These are phyloP conservation scores for Bipolaris gigantea DNA, from an alignment of 2,329 filamentous ascomycete genomes.

Conservation along the genomic window DNA sequence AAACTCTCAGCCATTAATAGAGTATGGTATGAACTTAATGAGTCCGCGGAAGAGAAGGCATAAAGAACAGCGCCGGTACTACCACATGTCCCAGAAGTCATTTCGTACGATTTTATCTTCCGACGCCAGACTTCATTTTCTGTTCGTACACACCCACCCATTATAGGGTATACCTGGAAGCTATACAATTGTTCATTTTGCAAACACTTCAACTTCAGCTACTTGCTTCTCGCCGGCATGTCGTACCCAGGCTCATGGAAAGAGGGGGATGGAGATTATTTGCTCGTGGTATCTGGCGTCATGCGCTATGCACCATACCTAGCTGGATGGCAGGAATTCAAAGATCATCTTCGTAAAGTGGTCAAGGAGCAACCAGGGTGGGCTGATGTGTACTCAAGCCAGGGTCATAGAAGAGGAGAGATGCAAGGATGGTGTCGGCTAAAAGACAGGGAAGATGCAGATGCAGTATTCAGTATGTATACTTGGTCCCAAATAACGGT, in stretches of 20 bases:
- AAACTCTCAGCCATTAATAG: neutral
- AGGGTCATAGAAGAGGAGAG: slow-evolving; percentile 30
- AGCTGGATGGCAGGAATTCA: slow-evolving; percentile 43
- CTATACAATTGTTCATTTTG: neutral
- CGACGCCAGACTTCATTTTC: neutral
- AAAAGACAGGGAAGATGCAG: slow-evolving; percentile 39
- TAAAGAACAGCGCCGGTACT: slow-evolving; percentile 7
- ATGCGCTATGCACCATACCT: slow-evolving; percentile 33
- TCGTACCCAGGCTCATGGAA: slow-evolving; percentile 18
- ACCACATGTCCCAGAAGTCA: neutral
- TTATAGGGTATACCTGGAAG: neutral
- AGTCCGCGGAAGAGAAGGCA: neutral
- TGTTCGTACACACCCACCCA: too few species aligned
- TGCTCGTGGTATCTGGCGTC: slow-evolving; percentile 35
- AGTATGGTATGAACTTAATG: neutral
- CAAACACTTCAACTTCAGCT: neutral
- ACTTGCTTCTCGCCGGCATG: slow-evolving; percentile 4
- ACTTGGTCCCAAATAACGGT: slow-evolving; percentile 4
- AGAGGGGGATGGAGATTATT: slow-evolving; percentile 31
- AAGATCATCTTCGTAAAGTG: slow-evolving; percentile 40
- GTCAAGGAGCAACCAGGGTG: slow-evolving; percentile 44
- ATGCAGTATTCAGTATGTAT: slow-evolving; percentile 34
- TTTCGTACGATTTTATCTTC: neutral
- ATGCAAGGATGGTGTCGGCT: slow-evolving; percentile 44
- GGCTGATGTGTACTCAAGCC: slow-evolving; percentile 38